phyloP scores from a whole-genome alignment of 345 rosid genomes.

The Populus davidiana region DNA sequence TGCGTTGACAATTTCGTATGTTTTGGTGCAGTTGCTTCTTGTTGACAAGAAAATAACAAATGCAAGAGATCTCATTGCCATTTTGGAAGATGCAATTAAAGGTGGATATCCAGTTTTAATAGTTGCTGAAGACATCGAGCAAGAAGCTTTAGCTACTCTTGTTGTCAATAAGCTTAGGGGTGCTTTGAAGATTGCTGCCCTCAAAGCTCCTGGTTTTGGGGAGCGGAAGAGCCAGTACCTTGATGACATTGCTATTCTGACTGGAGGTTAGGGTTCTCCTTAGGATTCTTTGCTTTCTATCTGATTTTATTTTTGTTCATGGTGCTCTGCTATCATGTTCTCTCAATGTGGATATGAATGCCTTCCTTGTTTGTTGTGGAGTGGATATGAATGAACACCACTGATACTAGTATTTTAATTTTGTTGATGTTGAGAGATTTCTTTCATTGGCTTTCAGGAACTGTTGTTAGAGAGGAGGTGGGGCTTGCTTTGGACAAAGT shows the following conservation, averaged over 20 bases:
- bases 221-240: slow-evolving; percentile 96
- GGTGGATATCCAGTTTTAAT: slow-evolving; percentile 69
- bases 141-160: slow-evolving; percentile 95
- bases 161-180: slow-evolving; percentile 96
- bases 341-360: neutral
- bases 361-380: neutral
- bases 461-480: slow-evolving; percentile 89
- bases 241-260: slow-evolving; percentile 92
- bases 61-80: slow-evolving; percentile 83
- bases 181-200: slow-evolving; percentile 86
- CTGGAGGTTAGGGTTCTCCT: slow-evolving; percentile 55
- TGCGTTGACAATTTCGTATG: neutral
- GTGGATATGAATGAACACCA: neutral
- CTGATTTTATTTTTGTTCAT: neutral
- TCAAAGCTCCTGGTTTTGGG: slow-evolving; percentile 97
- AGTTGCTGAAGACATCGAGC: slow-evolving; percentile 94
- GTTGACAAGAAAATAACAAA: slow-evolving; percentile 96
- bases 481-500: slow-evolving; percentile 96
- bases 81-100: slow-evolving; percentile 90
- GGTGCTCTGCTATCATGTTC: neutral
- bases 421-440: neutral
- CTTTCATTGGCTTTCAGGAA: slow-evolving; percentile 42
- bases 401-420: neutral
- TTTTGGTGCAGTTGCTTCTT: slow-evolving; percentile 75
- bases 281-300: neutral